Conservation (phyloP, 208 protist species). For the Borovskyia barvae region DNA sequence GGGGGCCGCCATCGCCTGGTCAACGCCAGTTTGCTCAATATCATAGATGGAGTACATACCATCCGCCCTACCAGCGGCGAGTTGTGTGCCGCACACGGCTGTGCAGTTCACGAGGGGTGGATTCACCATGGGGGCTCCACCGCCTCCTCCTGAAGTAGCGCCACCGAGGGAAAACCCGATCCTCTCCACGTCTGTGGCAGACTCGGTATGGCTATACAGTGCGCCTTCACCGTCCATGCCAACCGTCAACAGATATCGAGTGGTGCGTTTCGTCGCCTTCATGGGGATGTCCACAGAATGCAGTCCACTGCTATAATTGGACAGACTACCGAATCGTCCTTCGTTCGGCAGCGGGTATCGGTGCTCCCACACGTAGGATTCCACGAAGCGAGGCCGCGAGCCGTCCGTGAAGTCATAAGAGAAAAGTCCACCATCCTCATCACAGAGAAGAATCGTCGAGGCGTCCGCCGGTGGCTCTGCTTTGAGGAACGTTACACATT, state of each 20-base stretch:
- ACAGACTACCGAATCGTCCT: conserved; percentile 36
- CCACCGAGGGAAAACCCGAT: conserved; percentile 2
- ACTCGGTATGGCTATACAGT: conserved; percentile 29
- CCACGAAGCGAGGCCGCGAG: conserved; percentile 16
- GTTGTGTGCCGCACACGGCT: conserved; percentile 14
- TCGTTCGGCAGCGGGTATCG: neutral
- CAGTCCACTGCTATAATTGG: conserved; percentile 50
- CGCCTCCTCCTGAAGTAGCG: neutral
- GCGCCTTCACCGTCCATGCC: conserved; percentile 67
- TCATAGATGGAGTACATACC: conserved; percentile 65
- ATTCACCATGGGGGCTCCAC: conserved; percentile 62
- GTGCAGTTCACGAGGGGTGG: conserved; percentile 68
- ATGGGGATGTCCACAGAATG: conserved; percentile 7
- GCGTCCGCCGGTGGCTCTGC: conserved; percentile 8
- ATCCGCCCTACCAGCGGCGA: conserved; percentile 62
- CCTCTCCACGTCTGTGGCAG: conserved; percentile 8
- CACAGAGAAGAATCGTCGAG: conserved; percentile 34
- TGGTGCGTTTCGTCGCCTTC: neutral
- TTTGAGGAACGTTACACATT: conserved; percentile 37
- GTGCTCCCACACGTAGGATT: conserved; percentile 38
- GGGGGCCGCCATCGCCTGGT: conserved; percentile 37
- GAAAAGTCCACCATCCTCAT: conserved; percentile 69
- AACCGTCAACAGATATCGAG: conserved; percentile 35
- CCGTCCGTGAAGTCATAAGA: conserved; percentile 28
- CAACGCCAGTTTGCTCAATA: conserved; percentile 13